These are phyloP conservation scores for Nicotiana benthamiana DNA, from an alignment of 257 asterid species.

Conservation along the genomic window DNA sequence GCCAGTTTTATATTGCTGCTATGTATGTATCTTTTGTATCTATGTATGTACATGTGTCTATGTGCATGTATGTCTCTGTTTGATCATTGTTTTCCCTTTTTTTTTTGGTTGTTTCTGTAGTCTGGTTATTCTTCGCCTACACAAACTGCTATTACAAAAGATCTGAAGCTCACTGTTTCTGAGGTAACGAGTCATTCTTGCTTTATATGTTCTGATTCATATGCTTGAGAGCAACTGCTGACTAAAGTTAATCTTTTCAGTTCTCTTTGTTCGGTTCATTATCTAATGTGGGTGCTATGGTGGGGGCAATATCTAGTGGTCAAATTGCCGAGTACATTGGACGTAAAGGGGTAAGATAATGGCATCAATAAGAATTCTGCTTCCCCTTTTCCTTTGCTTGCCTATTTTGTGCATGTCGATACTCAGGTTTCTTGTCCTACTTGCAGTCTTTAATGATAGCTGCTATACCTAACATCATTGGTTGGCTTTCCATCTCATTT, in stretches of 20 bases:
- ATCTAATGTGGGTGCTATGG: slow-evolving; percentile 96
- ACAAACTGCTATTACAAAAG: slow-evolving; percentile 53
- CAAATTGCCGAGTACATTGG: slow-evolving; percentile 96
- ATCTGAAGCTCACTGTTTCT: slow-evolving; percentile 68
- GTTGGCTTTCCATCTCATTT: slow-evolving; percentile 90
- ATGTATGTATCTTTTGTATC: not conserved
- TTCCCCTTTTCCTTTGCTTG: not conserved
- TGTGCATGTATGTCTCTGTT: slow-evolving; percentile 5
- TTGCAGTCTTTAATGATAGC: slow-evolving; percentile 82
- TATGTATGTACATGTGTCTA: not conserved
- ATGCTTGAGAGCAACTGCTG: not conserved
- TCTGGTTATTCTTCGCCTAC: slow-evolving; percentile 92
- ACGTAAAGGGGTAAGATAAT: slow-evolving; percentile 68
- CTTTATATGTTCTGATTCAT: not conserved
- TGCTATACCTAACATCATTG: slow-evolving; percentile 84
- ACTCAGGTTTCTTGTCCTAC: not conserved
- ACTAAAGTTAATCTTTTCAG: slow-evolving; percentile 26
- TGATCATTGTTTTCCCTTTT: not conserved
- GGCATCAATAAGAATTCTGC: not conserved
- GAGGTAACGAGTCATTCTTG: slow-evolving; percentile 33
- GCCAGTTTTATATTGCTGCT: not conserved
- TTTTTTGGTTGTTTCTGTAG: slow-evolving; percentile 35
- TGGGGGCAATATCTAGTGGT: slow-evolving; percentile 96
- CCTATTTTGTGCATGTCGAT: not conserved
- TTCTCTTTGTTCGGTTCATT: slow-evolving; percentile 88